Percentiles rank a stretch among this genome's conserved stretches.
Conservation (phyloP, 2,329 filamentous ascomycete species). For the Sphaerulina vaccinii region DNA sequence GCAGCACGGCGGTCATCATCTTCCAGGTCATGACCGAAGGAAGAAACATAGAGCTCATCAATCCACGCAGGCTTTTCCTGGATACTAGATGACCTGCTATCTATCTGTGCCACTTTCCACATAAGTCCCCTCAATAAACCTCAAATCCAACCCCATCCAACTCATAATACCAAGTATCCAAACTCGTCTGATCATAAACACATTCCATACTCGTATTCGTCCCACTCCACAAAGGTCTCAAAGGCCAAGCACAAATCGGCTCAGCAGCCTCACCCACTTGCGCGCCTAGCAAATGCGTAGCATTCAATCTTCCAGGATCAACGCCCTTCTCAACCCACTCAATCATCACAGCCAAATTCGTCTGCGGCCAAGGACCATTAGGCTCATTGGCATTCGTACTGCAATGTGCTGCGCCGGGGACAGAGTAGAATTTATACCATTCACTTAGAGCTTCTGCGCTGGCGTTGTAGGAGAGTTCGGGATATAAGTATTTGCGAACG, state of each 20-base stretch:
- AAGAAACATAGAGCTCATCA: neutral
- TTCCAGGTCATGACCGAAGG: slow-evolving; percentile 4
- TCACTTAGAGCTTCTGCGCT: neutral
- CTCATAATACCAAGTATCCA: slow-evolving; percentile 45
- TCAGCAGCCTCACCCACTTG: slow-evolving; percentile 10
- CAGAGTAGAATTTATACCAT: neutral
- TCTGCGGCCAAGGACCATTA: slow-evolving; percentile 43
- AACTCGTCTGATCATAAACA: slow-evolving; percentile 40
- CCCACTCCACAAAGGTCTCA: slow-evolving; percentile 15
- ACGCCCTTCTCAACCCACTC: slow-evolving; percentile 24
- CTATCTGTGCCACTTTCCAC: too few species aligned
- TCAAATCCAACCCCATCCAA: slow-evolving; percentile 46
- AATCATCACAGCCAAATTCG: slow-evolving; percentile 38
- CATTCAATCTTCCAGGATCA: slow-evolving; percentile 16
- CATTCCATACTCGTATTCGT: slow-evolving; percentile 35
- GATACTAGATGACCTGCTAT: too few species aligned
- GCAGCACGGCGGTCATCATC: slow-evolving; percentile 1
- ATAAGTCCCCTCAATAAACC: slow-evolving; percentile 38
- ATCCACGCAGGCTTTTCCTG: slow-evolving; percentile 1
- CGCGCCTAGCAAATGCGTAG: slow-evolving; percentile 18
- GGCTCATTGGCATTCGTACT: slow-evolving; percentile 41
- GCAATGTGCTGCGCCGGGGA: neutral
- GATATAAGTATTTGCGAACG: slow-evolving; percentile 35
- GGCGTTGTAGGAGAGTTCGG: neutral
- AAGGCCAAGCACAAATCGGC: slow-evolving; percentile 18